Evolutionary conservation across 2,329 filamentous ascomycete species (phyloP), one percentile per base, ranked within the genome.

Genomic region (Nemania diffusa): DNA sequence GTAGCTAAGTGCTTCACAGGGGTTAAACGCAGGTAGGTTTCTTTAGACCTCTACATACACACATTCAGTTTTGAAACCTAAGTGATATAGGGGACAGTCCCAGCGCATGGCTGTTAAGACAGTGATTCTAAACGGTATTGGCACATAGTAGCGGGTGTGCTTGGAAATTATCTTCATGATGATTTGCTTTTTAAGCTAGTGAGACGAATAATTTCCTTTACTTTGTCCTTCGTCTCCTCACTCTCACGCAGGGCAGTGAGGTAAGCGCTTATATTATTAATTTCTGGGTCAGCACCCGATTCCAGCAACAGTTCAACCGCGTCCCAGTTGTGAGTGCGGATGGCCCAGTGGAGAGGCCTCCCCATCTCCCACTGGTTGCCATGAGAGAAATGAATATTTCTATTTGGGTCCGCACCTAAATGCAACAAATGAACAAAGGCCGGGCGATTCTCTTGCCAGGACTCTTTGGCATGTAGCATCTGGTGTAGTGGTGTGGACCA

Each of bases 281-380:
- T 2, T 13, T 53, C 22, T 1, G 53, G 53, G 29, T 57, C 34
- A 29, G 55, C 56, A 24, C 42, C 56, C n/a, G 26, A 20, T 34
- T 48, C 42, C 27, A 58, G 20, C 26, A 58, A 34, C 9, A 58
- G 56, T 42, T 58, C 56, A 48, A 58, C 27, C 24, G 56, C 56
- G 6, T 58, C 40, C 56, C 56, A 58, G 26, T 48, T 48, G 1
- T 5, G 15, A 9, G 2, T 3, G n/a, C 56, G 40, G 9, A 58
- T 17, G 42, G 56, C 56, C 56, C 27, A 17, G 1, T 13, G 2
- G 8, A 58, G 40, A 13, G 42, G 56, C 3, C 26, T 34, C 17
- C 56, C 56, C 8, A 29, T 7, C 1, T 58, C 42, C 42, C 56
- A 48, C 26, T 3, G 0, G n/a, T 11, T 58, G 4, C 56, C 26